Conservation (phyloP, 441 rosid species). For the Euphorbia corollata region DNA sequence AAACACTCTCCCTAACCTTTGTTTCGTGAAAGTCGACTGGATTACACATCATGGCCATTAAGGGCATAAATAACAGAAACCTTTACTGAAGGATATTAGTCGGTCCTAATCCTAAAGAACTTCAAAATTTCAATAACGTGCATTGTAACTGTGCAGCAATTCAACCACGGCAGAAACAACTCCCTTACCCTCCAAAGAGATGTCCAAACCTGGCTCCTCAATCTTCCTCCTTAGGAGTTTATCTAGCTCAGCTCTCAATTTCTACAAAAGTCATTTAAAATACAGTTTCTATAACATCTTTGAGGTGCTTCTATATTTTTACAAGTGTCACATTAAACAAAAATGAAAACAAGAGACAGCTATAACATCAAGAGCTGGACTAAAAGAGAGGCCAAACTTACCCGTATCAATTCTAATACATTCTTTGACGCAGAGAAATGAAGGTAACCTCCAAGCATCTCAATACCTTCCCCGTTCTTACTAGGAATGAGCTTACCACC, state of each 20-base stretch:
- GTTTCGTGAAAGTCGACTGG: neutral
- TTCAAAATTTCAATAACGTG: conserved; percentile 21
- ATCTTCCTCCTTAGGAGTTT: conserved; percentile 74
- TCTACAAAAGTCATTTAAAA: conserved; percentile 37
- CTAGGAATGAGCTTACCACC: conserved; percentile 76
- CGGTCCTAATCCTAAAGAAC: neutral
- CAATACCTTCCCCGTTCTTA: conserved; percentile 73
- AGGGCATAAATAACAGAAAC: neutral
- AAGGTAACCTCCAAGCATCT: conserved; percentile 94
- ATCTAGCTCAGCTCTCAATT: conserved; percentile 71
- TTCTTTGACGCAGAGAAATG: conserved; percentile 86
- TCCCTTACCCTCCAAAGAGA: conserved; percentile 69
- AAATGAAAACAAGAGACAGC: neutral
- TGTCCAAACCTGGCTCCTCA: conserved; percentile 74
- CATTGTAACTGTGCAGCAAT: conserved; percentile 54
- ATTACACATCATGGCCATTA: neutral
- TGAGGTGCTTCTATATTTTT: neutral
- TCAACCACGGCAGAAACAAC: conserved; percentile 86
- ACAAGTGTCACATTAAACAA: neutral
- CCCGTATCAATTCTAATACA: conserved; percentile 69
- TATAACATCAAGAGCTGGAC: neutral
- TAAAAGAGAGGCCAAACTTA: conserved; percentile 16
- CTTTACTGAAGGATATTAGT: neutral
- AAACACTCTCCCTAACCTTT: neutral
- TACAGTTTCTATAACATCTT: neutral